Base-by-base conservation (phyloP, 331 rosid genomes). In the Telfairia occidentalis region DNA sequence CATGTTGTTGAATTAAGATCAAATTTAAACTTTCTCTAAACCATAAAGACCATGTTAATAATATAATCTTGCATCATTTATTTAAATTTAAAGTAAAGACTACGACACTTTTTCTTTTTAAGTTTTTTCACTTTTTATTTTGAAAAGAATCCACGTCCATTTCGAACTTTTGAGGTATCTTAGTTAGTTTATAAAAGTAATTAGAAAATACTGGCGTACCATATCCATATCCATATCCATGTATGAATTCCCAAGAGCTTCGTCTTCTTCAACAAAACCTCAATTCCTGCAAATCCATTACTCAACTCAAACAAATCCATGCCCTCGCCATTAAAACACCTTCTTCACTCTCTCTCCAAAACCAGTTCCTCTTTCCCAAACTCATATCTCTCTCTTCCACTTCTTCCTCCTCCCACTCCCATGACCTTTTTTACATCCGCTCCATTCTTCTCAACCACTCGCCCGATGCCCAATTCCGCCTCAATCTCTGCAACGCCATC, bases 401-500 rank as follows among this genome's bases (percentile, higher is more conserved):
- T 66, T 77, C 73, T 66, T 77, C 78, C 28, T 29, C 70, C 35
- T 78, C 79, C 38, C n/a, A 57, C 46, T 38, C 61, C 9, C 30
- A 24, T 0, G 77, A 75, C 61, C 53, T 78, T 23, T 26, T 71
- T 35, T 79, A 78, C 77, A 32, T 79, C 4, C 71, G 72, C 74
- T 72, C 82, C 46, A 55, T 84, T 57, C 42, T 71, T 48, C 73
- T 81, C 32, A 78, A 45, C 18, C 71, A 71, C 46, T 42, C 71
- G 52, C 61, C 69, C 8, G 75, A 76, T 5, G 58, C 76, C 6
- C 69, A 71, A 29, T 77, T 63, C 74, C 23, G 49, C 66, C 63
- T 76, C 75, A 37, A 3, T 61, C 79, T 84, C 81, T 84, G 82
- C 81, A 84, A 84, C 54, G 75, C 76, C 76, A 28, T 81, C 48